These are phyloP conservation scores for Carex myosuroides DNA, from an alignment of 176 grass and related monocot genomes.

Conservation along the genomic window DNA sequence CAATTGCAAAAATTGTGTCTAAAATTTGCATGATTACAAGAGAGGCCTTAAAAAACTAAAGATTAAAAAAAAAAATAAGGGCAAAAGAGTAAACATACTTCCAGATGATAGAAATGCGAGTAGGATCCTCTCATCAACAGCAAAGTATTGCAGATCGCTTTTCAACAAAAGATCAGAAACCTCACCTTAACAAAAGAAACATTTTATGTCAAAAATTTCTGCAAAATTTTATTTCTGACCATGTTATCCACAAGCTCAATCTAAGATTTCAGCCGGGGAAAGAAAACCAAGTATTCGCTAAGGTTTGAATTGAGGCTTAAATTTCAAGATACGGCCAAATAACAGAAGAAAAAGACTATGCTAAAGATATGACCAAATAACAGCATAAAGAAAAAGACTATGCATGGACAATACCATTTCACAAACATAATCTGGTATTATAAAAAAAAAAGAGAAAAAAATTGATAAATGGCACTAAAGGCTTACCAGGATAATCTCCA, in stretches of 20 bases:
- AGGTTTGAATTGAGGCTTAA: not conserved
- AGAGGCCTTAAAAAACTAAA: not conserved
- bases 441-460: not conserved
- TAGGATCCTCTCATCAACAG: constrained; percentile 48
- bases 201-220: not conserved
- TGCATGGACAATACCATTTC: not conserved
- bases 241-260: not conserved
- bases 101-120: constrained; percentile 47
- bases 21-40: not conserved
- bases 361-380: not conserved
- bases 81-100: constrained; percentile 40
- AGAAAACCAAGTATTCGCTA: not conserved
- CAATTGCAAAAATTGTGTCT: not conserved
- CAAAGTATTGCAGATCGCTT: constrained; percentile 40
- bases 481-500: constrained; percentile 48
- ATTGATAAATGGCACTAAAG: not conserved
- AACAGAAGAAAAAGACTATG: not conserved
- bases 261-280: not conserved
- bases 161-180: constrained; percentile 52
- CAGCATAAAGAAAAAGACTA: not conserved
- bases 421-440: not conserved
- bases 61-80: not conserved
- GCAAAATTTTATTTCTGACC: not conserved
- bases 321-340: not conserved
- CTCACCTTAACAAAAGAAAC: constrained; percentile 37